phyloP scores from a whole-genome alignment of 345 rosid species.

The Eucalyptus microcorys region DNA sequence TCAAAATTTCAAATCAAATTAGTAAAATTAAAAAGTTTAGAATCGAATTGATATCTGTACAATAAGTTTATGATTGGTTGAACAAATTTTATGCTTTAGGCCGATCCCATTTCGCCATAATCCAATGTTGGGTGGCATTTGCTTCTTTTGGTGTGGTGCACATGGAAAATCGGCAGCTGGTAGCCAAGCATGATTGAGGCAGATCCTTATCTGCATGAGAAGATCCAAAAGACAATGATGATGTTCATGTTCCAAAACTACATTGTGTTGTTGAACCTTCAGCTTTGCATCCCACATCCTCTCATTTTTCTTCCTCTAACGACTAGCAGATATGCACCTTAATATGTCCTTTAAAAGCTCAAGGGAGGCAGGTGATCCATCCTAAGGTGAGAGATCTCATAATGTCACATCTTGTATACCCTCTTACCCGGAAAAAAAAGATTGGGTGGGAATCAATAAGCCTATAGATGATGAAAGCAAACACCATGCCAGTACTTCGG shows the following conservation, averaged over 20 bases:
- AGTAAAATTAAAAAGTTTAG: not conserved
- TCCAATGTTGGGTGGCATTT: not conserved
- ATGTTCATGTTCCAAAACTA: not conserved
- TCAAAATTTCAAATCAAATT: not conserved
- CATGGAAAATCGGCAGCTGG: not conserved
- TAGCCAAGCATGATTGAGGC: not conserved
- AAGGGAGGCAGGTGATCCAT: too few relatives aligned
- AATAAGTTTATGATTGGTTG: not conserved
- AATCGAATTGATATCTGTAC: rapidly evolving
- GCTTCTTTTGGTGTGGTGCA: not conserved
- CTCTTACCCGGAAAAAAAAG: too few relatives aligned
- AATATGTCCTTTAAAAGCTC: too few relatives aligned
- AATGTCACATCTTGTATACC: too few relatives aligned
- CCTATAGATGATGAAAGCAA: too few relatives aligned
- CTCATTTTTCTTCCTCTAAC: not conserved
- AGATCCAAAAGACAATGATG: not conserved
- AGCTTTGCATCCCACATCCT: not conserved
- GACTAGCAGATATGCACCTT: not conserved
- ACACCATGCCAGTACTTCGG: rapidly evolving
- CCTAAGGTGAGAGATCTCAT: too few relatives aligned
- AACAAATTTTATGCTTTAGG: not conserved
- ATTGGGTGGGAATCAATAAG: too few relatives aligned
- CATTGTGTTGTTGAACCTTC: not conserved
- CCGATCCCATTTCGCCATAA: not conserved
- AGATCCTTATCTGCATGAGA: not conserved